Base-by-base conservation (phyloP, 2,329 filamentous ascomycete species). In the Colletotrichum tropicale region DNA sequence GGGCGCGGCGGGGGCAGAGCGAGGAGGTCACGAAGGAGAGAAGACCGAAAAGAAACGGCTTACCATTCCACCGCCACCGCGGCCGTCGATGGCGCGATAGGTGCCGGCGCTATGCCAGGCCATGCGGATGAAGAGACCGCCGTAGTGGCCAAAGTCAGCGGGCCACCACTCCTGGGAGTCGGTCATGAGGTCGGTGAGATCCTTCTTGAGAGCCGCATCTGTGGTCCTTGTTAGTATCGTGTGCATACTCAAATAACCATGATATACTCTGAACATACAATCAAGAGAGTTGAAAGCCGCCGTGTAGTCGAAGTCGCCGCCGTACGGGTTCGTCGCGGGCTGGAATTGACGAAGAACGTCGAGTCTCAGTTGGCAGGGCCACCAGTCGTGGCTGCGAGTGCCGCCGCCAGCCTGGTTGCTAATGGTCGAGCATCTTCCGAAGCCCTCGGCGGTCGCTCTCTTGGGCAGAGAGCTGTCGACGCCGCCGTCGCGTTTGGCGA, bases 81-180 rank as follows among this genome's bases (percentile, higher is more conserved):
- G 93, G 48, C 94, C 94, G 79, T 96, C 94, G 68, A 88, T 89
- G 81, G 94, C 91, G 80, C 94, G 93, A 86, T 96, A 95, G 66
- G 94, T 96, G 76, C 94, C 94, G 30, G 94, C 91, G 78, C 92
- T 92, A 88, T 96, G 94, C 94, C 94, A 96, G 76, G 93, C 92
- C 93, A 96, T 93, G 74, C 94, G 93, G 82, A 96, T 89, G 84
- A 96, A 95, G 32, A 96, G 89, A 84, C 94, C 94, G 78, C 94
- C 94, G 80, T 96, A 96, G 88, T 95, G 93, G 71, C 94, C 94
- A 81, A 94, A 95, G 82, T 96, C 94, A 36, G 94, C 94, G 1
- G 94, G 94, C 94, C 94, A 96, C 91, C 91, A 95, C 55, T 94
- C 92, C 85, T 96, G 92, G 4, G 93, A 95, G 82, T 95, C 92